Conservation (phyloP, 306 rosid genomes). For the Carpinus fangiana region DNA sequence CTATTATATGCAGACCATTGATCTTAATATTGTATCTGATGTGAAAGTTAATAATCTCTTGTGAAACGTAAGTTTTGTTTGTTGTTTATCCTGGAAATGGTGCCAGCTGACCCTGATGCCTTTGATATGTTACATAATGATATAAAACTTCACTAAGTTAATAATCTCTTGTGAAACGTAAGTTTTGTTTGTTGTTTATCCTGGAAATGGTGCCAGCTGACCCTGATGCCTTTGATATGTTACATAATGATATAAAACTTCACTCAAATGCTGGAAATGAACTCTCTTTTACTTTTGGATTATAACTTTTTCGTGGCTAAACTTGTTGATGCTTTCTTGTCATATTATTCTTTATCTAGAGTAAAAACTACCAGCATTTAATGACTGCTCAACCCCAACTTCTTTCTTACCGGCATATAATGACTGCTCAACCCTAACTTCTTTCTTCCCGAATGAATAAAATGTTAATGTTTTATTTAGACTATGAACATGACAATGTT, state of each 20-base stretch:
- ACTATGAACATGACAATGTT: neutral
- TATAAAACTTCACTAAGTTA: neutral
- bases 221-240: neutral
- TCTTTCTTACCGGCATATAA: neutral
- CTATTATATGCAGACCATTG: neutral
- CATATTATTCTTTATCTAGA: neutral
- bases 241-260: neutral
- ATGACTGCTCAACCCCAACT: neutral
- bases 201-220: neutral
- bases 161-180: neutral
- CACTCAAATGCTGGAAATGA: neutral
- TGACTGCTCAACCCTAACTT: neutral
- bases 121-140: neutral
- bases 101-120: neutral
- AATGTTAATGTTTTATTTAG: neutral
- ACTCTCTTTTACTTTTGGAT: neutral
- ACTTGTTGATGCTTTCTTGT: neutral
- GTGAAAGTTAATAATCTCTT: neutral
- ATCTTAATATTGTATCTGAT: neutral
- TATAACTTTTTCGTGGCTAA: neutral
- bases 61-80: neutral
- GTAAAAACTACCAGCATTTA: neutral
- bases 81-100: slow-evolving; percentile 12
- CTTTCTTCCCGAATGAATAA: neutral
- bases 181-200: neutral